Base-by-base conservation (phyloP, 1,284 basidiomycete species). In the Prillingera fragicola region DNA sequence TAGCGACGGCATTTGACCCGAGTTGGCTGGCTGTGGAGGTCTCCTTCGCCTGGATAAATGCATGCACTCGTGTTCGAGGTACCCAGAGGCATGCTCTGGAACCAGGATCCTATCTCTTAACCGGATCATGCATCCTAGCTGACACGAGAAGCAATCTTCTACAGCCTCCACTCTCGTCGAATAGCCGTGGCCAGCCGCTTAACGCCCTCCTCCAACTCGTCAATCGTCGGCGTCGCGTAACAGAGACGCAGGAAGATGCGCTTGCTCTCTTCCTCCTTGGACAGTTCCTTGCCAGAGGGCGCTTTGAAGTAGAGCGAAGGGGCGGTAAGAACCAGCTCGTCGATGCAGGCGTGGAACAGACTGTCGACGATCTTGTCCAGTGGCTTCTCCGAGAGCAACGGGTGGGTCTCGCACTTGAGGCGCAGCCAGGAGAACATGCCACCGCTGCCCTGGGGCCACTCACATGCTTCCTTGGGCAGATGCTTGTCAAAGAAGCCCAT, bases 341-440 rank as follows among this genome's bases (percentile, higher is more conserved):
- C 50, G 34, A 65, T 56, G 27, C 52, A 40, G 0, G 52, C 26
- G 13, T 60, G 28, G 54, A 67, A 67, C 15, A 59, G 47, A 17
- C 50, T 15, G 17, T 59, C 40, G 7, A 58, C 47, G 45, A 67
- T 55, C n/a, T n/a, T n/a, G 4, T 54, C 55, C 33, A 60, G 53
- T 12, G 62, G 56, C 7, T 54, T 32, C 9, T 44, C n/a, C 10
- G 29, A 27, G 36, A 55, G 49, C 17, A 48, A 45, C 8, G 67
- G 65, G 52, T 67, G 65, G 9, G 40, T 40, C 42, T 63, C 63
- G 40, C 58, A 49, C 40, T 55, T 55, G 23, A 69, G 44, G 31
- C 62, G 52, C 26, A 67, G 41, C 55, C 57, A 67, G 51, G 63
- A 44, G 58, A 67, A 67, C 66, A 69, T 69, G 29, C 67, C 66